Conservation (phyloP, 2,329 filamentous ascomycete genomes). For the Colletotrichum sp. region DNA sequence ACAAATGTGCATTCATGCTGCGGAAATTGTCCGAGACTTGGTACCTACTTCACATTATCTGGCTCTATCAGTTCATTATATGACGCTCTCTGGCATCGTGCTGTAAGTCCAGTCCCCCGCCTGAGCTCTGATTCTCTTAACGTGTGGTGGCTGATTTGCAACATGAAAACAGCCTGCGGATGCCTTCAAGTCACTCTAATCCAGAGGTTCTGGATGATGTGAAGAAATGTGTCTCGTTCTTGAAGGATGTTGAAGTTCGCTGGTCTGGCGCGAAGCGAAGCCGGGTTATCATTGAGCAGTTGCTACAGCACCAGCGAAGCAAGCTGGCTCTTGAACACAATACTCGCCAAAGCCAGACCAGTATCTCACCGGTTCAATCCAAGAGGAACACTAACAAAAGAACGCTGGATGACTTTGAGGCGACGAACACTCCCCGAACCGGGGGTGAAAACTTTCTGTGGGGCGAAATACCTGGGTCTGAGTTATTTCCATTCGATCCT, state of each 20-base stretch:
- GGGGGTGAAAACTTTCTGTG: neutral
- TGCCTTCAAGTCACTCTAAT: neutral
- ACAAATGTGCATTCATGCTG: neutral
- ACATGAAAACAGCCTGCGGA: neutral
- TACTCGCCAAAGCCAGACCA: neutral
- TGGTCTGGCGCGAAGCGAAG: constrained; percentile 29
- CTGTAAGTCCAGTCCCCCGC: neutral
- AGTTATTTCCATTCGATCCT: constrained; percentile 1
- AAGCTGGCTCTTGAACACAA: neutral
- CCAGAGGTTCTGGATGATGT: neutral
- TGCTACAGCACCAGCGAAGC: constrained; percentile 17
- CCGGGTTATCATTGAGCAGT: constrained; percentile 28
- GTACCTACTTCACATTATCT: neutral
- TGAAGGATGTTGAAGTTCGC: constrained; percentile 27
- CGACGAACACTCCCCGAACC: neutral
- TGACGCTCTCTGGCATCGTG: neutral
- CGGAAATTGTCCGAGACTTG: neutral
- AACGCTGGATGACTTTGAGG: neutral
- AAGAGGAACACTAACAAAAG: neutral
- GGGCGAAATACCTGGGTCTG: neutral
- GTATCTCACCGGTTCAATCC: neutral
- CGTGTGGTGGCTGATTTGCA: neutral
- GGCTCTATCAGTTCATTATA: neutral
- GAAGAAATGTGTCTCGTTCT: constrained; percentile 15
- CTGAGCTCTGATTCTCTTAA: accelerated